Evolutionary conservation across 169 alveolate species (phyloP), one percentile per base, ranked within the genome.

Genomic region (Plasmodium blacklocki): DNA sequence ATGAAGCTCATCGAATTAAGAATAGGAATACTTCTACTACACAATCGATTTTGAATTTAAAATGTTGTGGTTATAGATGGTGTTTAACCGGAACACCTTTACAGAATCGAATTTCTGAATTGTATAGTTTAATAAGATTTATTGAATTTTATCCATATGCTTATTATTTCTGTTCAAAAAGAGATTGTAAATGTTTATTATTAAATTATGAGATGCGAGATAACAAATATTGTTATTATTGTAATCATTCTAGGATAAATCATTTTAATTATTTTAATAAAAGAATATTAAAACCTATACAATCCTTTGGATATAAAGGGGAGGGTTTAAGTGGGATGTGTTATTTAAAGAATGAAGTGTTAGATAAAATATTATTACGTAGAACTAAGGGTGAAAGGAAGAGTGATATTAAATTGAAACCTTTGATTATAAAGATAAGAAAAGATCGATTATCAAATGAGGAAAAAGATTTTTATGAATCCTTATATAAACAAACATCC

Each of bases 81-180:
- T 96, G 99, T 88, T 95, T 98, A 76, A 97, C 99, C 11, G 99
- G 99, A 23, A 98, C 99, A 1, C 99, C 99, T 6, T 96, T 98
- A 19, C 98, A 98, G 92, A 98, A 98, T 93, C 94, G 99, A 43
- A 96, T 98, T 14, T 98, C 98, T 45, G 99, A 98, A 88, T 95
- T 98, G 74, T 98, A 96, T 96, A 93, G 98, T 70, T 94, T 98
- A 56, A 92, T 98, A 29, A 95, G 98, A 72, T 98, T 97, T 89
- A 71, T 98, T 63, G 97, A 96, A 94, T 96, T 97, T 74, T 96
- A 96, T 80, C 97, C 97, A 21, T 96, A 97, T 93, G 98, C 98
- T n/a, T 97, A 96, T 92, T 95, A 95, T 93, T 94, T 96, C 92
- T 97, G 98, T 93, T 94, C 94, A 72, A 95, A 95, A 74, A 93